phyloP scores from a whole-genome alignment of 768 basidiomycete species.

The Tubosaeta sp. region DNA sequence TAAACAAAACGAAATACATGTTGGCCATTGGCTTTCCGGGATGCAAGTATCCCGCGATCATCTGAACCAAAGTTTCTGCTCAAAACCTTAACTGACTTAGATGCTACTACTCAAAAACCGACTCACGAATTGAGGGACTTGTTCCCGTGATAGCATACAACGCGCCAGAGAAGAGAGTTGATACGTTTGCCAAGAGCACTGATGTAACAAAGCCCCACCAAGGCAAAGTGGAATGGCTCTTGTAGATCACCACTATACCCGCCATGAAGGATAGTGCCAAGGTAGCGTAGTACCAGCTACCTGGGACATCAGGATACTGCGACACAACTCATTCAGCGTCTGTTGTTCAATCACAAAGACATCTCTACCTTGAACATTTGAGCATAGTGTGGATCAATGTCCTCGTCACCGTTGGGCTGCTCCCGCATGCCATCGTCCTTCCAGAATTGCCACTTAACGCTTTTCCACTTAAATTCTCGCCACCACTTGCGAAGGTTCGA shows the following conservation, averaged over 20 bases:
- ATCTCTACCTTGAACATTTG: constrained; percentile 43
- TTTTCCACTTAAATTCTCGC: constrained; percentile 18
- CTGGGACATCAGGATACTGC: constrained; percentile 33
- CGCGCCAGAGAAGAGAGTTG: constrained; percentile 50
- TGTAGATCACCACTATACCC: constrained; percentile 53
- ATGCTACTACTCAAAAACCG: neutral
- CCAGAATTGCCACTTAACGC: constrained; percentile 41
- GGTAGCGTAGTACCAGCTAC: constrained; percentile 31
- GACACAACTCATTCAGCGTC: neutral
- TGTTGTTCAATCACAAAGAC: constrained; percentile 14
- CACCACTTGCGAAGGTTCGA: constrained; percentile 25
- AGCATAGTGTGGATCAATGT: constrained; percentile 51
- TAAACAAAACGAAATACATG: constrained; percentile 42
- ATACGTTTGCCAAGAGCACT: constrained; percentile 47
- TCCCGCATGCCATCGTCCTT: constrained; percentile 12
- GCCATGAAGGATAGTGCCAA: constrained; percentile 37
- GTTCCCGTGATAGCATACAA: constrained; percentile 48
- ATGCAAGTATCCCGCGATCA: constrained; percentile 36
- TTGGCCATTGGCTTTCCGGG: constrained; percentile 39
- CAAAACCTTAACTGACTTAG: neutral
- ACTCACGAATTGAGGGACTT: constrained; percentile 17
- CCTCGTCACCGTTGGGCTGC: constrained; percentile 34
- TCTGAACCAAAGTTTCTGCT: constrained; percentile 30
- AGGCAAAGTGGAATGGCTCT: constrained; percentile 49
- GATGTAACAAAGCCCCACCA: constrained; percentile 57